Conservation (phyloP, 352 stramenopile genomes). For the Phytophthora foliorum region DNA sequence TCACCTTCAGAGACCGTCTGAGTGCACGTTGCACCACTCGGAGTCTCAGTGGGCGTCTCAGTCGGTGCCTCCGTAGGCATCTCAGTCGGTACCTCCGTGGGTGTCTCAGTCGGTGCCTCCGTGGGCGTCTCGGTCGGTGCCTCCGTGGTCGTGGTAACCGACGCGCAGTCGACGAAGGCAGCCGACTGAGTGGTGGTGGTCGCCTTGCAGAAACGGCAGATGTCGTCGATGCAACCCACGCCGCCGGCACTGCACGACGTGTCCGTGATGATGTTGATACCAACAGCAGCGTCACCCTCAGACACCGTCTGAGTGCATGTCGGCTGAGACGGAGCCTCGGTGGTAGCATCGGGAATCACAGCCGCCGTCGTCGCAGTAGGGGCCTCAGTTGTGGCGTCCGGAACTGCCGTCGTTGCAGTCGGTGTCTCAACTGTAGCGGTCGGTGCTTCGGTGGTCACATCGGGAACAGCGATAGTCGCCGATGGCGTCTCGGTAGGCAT, state of each 20-base stretch:
- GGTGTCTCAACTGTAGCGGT: neutral
- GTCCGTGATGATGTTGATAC: constrained; percentile 52
- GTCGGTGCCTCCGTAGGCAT: constrained; percentile 14
- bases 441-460: constrained; percentile 4
- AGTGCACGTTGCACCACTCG: constrained; percentile 19
- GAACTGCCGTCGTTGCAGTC: constrained; percentile 1
- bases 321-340: neutral
- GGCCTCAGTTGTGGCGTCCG: constrained; percentile 7
- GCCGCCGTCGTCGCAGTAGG: constrained; percentile 7
- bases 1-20: constrained; percentile 36
- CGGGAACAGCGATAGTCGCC: neutral
- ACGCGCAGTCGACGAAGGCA: constrained; percentile 32
- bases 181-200: constrained; percentile 28
- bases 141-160: constrained; percentile 16
- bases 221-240: constrained; percentile 45
- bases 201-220: constrained; percentile 60
- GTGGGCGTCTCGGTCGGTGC: constrained; percentile 9
- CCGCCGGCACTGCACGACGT: constrained; percentile 40
- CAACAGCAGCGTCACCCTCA: constrained; percentile 38
- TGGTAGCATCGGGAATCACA: constrained; percentile 6
- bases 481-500: constrained; percentile 1
- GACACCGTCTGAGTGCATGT: constrained; percentile 26
- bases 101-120: constrained; percentile 5
- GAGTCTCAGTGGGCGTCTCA: constrained; percentile 10
- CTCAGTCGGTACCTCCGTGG: neutral